A percentile compares a stretch with the other conserved stretches of the same genome.
These are phyloP conservation scores for Pyrrhoderma noxium DNA, from an alignment of 1,284 basidiomycete genomes.

Conservation along the genomic window DNA sequence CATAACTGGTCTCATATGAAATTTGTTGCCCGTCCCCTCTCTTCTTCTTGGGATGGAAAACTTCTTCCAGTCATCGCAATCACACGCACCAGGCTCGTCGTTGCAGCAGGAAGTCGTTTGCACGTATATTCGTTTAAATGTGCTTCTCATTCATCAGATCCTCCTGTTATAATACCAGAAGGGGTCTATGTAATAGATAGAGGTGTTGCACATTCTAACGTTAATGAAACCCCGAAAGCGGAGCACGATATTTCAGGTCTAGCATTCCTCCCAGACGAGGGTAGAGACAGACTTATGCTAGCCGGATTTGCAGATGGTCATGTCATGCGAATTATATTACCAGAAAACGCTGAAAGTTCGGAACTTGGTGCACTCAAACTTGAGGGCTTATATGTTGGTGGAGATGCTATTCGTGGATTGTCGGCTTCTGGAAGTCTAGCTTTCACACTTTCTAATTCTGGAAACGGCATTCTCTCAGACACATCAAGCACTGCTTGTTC, in stretches of 20 bases:
- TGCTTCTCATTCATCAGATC: conserved; percentile 23
- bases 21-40: conserved; percentile 62
- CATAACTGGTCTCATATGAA: conserved; percentile 42
- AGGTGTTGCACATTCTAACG: conserved; percentile 27
- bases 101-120: conserved; percentile 54
- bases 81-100: conserved; percentile 47
- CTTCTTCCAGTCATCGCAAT: conserved; percentile 54
- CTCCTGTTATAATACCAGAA: conserved; percentile 45
- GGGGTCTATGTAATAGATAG: conserved; percentile 36
- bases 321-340: conserved; percentile 42
- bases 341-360: conserved; percentile 20
- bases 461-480: conserved; percentile 39
- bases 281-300: conserved; percentile 42
- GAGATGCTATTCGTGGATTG: conserved; percentile 48
- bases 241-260: conserved; percentile 46
- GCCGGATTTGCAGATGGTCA: conserved; percentile 57
- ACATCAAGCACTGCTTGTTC: conserved; percentile 25
- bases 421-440: conserved; percentile 37
- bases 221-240: too few species aligned
- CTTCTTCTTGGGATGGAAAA: conserved; percentile 53
- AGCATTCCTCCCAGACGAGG: conserved; percentile 41
- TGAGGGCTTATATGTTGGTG: conserved; percentile 25
- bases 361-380: conserved; percentile 22
- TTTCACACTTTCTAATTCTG: conserved; percentile 51
- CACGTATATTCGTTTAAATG: conserved; percentile 49